A percentile compares a stretch with the other conserved stretches of the same genome.
These are phyloP conservation scores for Pseudogymnoascus sp. DNA, from an alignment of 2,329 filamentous ascomycete species.

Conservation along the genomic window DNA sequence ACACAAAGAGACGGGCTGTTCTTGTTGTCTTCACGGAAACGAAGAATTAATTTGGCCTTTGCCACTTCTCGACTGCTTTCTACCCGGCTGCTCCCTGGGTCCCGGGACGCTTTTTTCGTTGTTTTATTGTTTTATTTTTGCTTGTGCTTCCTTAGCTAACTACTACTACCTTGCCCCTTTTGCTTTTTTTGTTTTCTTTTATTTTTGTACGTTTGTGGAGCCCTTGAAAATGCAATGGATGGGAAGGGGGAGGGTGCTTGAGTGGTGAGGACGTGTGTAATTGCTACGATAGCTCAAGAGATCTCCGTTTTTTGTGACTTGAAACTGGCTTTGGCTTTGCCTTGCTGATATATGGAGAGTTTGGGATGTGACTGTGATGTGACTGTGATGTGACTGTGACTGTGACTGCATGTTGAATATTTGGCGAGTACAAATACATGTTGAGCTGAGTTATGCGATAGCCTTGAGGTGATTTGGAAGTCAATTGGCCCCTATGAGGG, in stretches of 20 bases:
- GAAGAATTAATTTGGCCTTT: conserved; percentile 7
- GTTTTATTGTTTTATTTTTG: conserved; percentile 8
- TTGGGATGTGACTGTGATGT: neutral
- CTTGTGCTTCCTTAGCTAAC: conserved; percentile 2
- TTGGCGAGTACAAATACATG: neutral
- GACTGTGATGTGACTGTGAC: neutral
- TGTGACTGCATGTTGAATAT: neutral
- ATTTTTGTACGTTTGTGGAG: conserved; percentile 7
- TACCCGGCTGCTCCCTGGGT: conserved; percentile 1
- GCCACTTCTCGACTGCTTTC: conserved; percentile 5
- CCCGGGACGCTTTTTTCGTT: neutral
- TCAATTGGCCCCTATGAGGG: neutral
- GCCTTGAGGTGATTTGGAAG: neutral
- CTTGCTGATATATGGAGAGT: neutral
- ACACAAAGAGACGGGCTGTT: neutral
- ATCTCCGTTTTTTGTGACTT: conserved; percentile 6
- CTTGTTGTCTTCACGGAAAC: conserved; percentile 7
- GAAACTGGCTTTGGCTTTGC: neutral
- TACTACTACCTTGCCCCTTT: neutral
- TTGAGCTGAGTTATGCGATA: neutral
- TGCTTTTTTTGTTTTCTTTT: conserved; percentile 1
- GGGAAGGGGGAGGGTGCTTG: conserved; percentile 2
- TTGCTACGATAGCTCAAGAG: conserved; percentile 8
- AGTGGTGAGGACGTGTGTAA: conserved; percentile 5
- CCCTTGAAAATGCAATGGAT: conserved; percentile 8